A percentile compares a stretch with the other conserved stretches of the same genome.
phyloP scores from a whole-genome alignment of 2,329 filamentous ascomycete genomes.

The Claviceps quebecensis region DNA sequence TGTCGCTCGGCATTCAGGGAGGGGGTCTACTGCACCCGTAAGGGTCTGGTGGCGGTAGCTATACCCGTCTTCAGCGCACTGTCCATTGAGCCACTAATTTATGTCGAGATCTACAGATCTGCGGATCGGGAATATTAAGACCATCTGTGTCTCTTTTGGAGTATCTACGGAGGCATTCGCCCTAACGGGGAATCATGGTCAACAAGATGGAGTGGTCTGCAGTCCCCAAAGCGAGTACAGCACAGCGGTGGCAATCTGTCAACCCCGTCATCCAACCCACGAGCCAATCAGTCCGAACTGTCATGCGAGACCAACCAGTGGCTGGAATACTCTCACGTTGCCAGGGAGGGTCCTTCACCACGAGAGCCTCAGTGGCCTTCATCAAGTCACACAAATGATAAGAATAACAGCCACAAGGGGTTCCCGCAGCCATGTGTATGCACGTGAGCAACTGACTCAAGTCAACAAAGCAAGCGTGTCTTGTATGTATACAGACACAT shows the following conservation, averaged over 20 bases:
- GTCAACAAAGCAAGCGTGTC: neutral
- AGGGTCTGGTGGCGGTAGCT: neutral
- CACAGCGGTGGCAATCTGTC: neutral
- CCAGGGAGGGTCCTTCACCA: too few relatives aligned
- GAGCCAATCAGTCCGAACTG: too few relatives aligned
- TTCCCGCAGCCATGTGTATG: neutral
- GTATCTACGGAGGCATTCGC: neutral
- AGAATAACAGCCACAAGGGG: neutral
- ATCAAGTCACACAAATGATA: neutral
- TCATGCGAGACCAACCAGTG: too few relatives aligned
- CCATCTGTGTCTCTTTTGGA: neutral
- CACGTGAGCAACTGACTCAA: neutral
- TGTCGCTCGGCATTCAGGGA: neutral
- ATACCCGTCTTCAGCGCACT: neutral
- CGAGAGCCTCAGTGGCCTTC: too few relatives aligned
- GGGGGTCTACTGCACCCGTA: neutral
- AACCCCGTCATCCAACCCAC: too few relatives aligned
- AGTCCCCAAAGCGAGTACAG: too few relatives aligned
- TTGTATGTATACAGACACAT: too few relatives aligned
- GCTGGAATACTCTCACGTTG: too few relatives aligned
- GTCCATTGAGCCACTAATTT: neutral
- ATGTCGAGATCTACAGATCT: neutral
- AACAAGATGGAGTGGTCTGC: neutral
- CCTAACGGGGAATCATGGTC: neutral
- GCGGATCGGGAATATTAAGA: neutral